Evolutionary conservation across 1,284 basidiomycete genomes (phyloP).

Genomic region (Microbotryum saponariae): DNA sequence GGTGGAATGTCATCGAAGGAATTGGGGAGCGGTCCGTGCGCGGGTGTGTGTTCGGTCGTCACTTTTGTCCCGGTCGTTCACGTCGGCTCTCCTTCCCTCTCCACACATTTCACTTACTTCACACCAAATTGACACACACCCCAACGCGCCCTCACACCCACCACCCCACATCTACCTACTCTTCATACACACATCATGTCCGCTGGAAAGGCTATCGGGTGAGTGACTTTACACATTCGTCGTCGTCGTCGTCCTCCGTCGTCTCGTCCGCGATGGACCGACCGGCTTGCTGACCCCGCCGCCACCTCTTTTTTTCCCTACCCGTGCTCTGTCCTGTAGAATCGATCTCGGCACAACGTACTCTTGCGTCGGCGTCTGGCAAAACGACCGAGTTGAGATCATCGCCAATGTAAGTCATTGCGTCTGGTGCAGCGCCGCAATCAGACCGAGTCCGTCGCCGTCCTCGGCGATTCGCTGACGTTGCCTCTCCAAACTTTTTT

Average conservation of each 20-base stretch:
- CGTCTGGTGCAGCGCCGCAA: too few species aligned
- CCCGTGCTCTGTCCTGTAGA: background rate
- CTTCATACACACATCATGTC: background rate
- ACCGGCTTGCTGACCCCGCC: background rate
- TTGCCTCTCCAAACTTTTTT: constrained; percentile 16
- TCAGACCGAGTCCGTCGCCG: background rate
- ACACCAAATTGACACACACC: too few species aligned
- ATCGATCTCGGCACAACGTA: constrained; percentile 46
- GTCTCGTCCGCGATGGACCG: background rate
- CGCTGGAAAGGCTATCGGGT: constrained; percentile 4
- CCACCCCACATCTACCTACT: too few species aligned
- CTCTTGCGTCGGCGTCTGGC: constrained; percentile 88
- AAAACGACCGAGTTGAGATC: constrained; percentile 97
- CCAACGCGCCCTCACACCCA: too few species aligned
- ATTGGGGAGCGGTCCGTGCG: too few species aligned
- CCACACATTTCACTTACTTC: too few species aligned
- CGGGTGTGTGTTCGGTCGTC: too few species aligned
- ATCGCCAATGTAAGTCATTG: constrained; percentile 66
- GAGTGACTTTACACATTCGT: background rate
- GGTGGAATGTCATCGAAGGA: too few species aligned
- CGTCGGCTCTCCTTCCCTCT: too few species aligned
- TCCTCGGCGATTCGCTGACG: constrained; percentile 4
- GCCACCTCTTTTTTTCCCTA: constrained; percentile 11
- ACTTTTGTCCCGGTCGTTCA: too few species aligned
- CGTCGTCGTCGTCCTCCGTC: background rate